Percentiles rank a stretch among this genome's conserved stretches.
These are phyloP conservation scores for Kurtzmaniella quercitrusa DNA, from an alignment of 1,139 yeast genomes.

Conservation along the genomic window DNA sequence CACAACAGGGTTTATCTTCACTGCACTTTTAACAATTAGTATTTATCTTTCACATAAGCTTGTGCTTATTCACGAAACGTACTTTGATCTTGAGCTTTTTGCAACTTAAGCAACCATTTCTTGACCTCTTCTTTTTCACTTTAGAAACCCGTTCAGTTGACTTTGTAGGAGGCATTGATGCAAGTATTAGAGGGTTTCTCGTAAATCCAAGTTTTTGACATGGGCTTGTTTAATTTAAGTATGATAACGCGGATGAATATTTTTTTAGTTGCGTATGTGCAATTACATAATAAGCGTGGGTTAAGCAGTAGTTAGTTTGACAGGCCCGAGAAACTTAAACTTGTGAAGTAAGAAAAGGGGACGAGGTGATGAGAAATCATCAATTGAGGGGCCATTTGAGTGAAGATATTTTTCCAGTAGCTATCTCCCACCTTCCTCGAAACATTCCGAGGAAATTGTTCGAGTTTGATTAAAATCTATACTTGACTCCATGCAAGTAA, in stretches of 20 bases:
- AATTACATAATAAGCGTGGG: no score
- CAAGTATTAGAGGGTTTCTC: background rate
- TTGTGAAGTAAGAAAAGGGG: background rate
- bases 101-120: slow-evolving; percentile 29
- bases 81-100: slow-evolving; percentile 25
- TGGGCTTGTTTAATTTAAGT: background rate
- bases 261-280: no score
- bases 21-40: slow-evolving; percentile 22
- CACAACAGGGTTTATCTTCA: slow-evolving; percentile 34
- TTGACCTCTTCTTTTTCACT: slow-evolving; percentile 5
- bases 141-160: background rate
- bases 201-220: background rate
- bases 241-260: no score
- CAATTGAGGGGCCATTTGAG: background rate
- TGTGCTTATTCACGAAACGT: slow-evolving; percentile 13
- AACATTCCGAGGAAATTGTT: no score
- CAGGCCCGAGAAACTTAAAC: no score
- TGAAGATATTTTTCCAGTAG: no score
- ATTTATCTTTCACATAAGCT: background rate
- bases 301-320: no score
- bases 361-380: background rate
- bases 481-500: no score
- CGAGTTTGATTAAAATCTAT: no score
- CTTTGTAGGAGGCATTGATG: background rate
- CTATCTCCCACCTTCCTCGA: no score